These are phyloP conservation scores for Fusarium sp. DNA, from an alignment of 2,329 filamentous ascomycete species.

Conservation along the genomic window DNA sequence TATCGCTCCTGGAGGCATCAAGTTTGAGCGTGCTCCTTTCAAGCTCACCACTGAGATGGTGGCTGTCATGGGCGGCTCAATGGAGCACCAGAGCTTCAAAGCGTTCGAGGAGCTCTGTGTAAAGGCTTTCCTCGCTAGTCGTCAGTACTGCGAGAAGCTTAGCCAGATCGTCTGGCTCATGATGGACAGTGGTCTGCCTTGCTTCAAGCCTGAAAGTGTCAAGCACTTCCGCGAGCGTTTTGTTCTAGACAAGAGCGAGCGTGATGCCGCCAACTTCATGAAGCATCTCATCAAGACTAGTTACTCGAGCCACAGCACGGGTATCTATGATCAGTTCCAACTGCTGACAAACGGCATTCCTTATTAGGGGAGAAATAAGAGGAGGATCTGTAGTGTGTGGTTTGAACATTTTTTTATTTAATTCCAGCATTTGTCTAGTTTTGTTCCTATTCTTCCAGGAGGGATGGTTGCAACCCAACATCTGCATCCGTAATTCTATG, in stretches of 20 bases:
- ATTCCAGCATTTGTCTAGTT: constrained; percentile 3
- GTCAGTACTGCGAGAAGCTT: constrained; percentile 89
- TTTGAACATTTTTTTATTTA: neutral
- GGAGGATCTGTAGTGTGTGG: neutral
- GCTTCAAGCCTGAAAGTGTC: constrained; percentile 97
- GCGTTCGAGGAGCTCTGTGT: constrained; percentile 97
- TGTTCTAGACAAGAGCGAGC: constrained; percentile 88
- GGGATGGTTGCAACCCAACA: neutral
- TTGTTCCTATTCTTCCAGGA: neutral
- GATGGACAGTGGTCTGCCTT: constrained; percentile 95
- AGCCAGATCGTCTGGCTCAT: constrained; percentile 91
- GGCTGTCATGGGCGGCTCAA: constrained; percentile 95
- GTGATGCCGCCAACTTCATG: constrained; percentile 96
- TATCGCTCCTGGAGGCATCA: constrained; percentile 95
- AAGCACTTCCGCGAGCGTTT: constrained; percentile 93
- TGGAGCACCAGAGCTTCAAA: constrained; percentile 86
- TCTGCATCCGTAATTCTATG: neutral
- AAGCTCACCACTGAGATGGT: constrained; percentile 98
- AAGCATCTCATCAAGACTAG: constrained; percentile 89
- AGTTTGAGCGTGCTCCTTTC: constrained; percentile 97
- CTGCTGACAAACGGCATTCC: constrained; percentile 97
- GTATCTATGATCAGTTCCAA: constrained; percentile 98
- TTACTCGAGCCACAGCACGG: constrained; percentile 89
- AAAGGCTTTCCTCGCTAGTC: constrained; percentile 90
- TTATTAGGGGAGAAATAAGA: constrained; percentile 65